Percentiles rank a stretch among this genome's conserved stretches.
Conservation (phyloP, 2,329 filamentous ascomycete species). For the Beauveria medogensis region DNA sequence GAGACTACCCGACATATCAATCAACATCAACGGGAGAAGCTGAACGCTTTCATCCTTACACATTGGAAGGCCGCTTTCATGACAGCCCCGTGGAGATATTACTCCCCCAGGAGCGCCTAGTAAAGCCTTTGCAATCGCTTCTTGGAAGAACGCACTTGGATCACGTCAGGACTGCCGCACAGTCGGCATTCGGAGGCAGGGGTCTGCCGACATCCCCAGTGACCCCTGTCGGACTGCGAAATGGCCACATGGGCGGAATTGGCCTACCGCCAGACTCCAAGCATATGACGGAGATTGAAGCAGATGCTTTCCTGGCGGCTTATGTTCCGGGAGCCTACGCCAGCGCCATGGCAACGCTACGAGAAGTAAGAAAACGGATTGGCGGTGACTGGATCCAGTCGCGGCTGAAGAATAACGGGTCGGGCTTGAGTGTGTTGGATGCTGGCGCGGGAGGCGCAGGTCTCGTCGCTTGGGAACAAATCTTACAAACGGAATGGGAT, state of each 20-base stretch:
- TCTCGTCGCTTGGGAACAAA: constrained; percentile 66
- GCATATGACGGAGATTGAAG: constrained; percentile 67
- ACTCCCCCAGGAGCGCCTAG: constrained; percentile 63
- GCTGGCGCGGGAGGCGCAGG: constrained; percentile 67
- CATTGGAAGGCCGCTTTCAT: constrained; percentile 63
- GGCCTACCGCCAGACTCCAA: constrained; percentile 54
- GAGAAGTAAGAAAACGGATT: constrained; percentile 66
- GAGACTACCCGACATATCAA: background rate
- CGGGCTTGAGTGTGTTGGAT: constrained; percentile 59
- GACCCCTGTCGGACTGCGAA: constrained; percentile 52
- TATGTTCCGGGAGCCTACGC: constrained; percentile 66
- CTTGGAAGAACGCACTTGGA: constrained; percentile 61
- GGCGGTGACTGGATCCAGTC: constrained; percentile 63
- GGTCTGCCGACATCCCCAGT: constrained; percentile 70
- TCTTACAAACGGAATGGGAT: constrained; percentile 76
- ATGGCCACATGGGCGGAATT: constrained; percentile 55
- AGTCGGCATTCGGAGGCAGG: constrained; percentile 66
- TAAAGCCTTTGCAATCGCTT: constrained; percentile 61
- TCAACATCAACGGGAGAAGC: constrained; percentile 16
- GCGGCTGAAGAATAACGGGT: constrained; percentile 42
- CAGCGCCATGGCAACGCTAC: constrained; percentile 56
- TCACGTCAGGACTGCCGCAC: constrained; percentile 66
- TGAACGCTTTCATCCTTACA: constrained; percentile 64
- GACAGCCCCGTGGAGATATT: constrained; percentile 66
- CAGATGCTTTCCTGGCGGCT: constrained; percentile 62